Evolutionary conservation across 73 alveolate genomes (phyloP), one percentile per base, ranked within the genome.

Genomic region (Paramecium biaurelia): DNA sequence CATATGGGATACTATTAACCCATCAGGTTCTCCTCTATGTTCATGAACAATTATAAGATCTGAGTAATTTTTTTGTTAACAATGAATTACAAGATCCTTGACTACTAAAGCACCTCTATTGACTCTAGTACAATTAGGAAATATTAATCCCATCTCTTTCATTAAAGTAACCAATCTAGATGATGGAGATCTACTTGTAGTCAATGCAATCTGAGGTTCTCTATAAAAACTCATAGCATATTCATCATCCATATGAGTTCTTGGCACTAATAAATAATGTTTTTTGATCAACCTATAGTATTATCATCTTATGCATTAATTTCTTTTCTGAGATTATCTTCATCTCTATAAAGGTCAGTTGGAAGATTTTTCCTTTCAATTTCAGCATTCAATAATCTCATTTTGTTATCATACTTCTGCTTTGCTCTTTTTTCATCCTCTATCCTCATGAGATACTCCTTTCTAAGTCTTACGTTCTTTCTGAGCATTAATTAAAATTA

Each of bases 1-100:
- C 95, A 99, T 74, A 92, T 99, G 99, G 82, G 98, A 95, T 38
- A 99, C 96, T 26, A 99, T 98, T 96, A 99, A 85, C 86, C 99
- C 99, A 92, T 99, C 99, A 0, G 99, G 99, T 93, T 98, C 99
- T 49, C 99, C 99, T 85, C 99, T 93, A 92, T 99, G 99, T 87
- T 99, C 99, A 93, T 99, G 99, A 84, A 99, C 96, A n/a, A 99
- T 96, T 70, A 99, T 93, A 63, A 99, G 93, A 94, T 99, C 99
- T 9, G 99, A 86, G 93, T 94, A 93, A 76, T 93, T 96, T 92
- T 96, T 94, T 74, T 95, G 94, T 89, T 95, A 93, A 92, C 99
- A 96, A 57, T 59, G 86, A 21, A 49, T 96, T 1, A 97, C 99
- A 15, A 95, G 85, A 92, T 98, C 99, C 95, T 98, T 98, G 28